A percentile compares a stretch with the other conserved stretches of the same genome.
Evolutionary conservation across 495 filamentous ascomycete species (phyloP).

Genomic region (Diplogelasinospora grovesii): DNA sequence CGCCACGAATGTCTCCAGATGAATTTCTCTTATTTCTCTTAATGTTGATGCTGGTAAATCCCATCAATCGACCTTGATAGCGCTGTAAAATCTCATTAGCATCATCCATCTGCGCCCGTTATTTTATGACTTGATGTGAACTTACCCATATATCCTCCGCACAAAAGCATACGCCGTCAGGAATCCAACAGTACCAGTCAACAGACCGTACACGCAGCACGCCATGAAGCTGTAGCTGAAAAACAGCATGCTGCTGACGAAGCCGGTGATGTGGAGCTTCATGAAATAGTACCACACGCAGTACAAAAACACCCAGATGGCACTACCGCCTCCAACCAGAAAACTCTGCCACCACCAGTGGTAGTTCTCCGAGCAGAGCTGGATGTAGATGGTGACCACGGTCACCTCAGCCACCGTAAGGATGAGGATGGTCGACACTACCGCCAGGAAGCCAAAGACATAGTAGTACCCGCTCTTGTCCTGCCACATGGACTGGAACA

Average conservation of each 20-base stretch:
- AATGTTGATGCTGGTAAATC: background rate
- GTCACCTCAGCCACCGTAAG: constrained; percentile 84
- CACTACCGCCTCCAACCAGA: constrained; percentile 69
- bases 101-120: too few relatives aligned
- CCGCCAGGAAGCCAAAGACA: constrained; percentile 82
- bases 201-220: constrained; percentile 74
- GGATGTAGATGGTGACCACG: constrained; percentile 80
- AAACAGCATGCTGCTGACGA: constrained; percentile 75
- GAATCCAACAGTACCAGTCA: constrained; percentile 85
- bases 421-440: constrained; percentile 67
- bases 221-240: constrained; percentile 79
- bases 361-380: constrained; percentile 85
- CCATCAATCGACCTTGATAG: constrained; percentile 12
- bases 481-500: constrained; percentile 87
- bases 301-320: constrained; percentile 82
- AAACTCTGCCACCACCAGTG: constrained; percentile 97
- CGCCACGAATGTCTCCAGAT: too few relatives aligned
- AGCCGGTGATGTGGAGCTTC: constrained; percentile 76
- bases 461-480: constrained; percentile 95
- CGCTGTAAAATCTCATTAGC: constrained; percentile 2
- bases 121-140: too few relatives aligned
- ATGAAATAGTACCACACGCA: constrained; percentile 82
- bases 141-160: constrained; percentile 79
- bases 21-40: too few relatives aligned
- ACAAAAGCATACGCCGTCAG: constrained; percentile 85